Percentiles rank a stretch among this genome's conserved stretches.
phyloP scores from a whole-genome alignment of 495 filamentous ascomycete genomes.

The Penicillium angulare region DNA sequence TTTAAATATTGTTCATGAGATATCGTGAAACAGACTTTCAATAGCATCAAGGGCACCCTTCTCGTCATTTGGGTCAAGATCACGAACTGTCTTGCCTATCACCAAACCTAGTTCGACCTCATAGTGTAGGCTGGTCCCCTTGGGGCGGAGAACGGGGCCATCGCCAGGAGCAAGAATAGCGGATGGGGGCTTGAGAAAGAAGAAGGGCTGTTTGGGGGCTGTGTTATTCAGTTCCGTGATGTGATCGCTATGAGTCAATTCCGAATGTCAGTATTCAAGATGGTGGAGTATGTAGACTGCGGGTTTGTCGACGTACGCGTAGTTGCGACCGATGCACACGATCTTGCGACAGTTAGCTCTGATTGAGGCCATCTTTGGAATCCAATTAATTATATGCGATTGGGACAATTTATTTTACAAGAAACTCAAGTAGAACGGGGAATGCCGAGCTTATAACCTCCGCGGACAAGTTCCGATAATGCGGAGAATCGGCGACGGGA shows the following conservation, averaged over 20 bases:
- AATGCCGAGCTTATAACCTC: background rate
- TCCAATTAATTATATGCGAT: background rate
- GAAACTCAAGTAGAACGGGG: slow-evolving; percentile 2
- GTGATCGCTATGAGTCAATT: slow-evolving; percentile 71
- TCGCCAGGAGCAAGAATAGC: slow-evolving; percentile 73
- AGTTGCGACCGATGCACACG: slow-evolving; percentile 97
- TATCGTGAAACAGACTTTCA: slow-evolving; percentile 33
- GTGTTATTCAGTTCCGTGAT: slow-evolving; percentile 86
- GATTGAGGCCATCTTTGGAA: slow-evolving; percentile 35
- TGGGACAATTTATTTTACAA: background rate
- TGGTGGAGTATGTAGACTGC: background rate
- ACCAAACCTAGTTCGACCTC: slow-evolving; percentile 92
- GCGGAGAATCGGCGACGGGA: slow-evolving; percentile 13
- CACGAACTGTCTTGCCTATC: slow-evolving; percentile 71
- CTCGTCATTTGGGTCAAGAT: slow-evolving; percentile 67
- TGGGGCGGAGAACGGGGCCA: slow-evolving; percentile 81
- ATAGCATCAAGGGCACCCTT: slow-evolving; percentile 47
- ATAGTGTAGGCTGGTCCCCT: slow-evolving; percentile 83
- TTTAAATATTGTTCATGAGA: background rate
- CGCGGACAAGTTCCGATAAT: slow-evolving; percentile 14
- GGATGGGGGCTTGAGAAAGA: slow-evolving; percentile 93
- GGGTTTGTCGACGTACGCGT: slow-evolving; percentile 64
- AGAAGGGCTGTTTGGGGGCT: slow-evolving; percentile 89
- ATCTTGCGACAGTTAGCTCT: slow-evolving; percentile 73
- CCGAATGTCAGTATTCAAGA: background rate